Conservation (phyloP, 805 yeast species). For the Candida sphagnicola region DNA sequence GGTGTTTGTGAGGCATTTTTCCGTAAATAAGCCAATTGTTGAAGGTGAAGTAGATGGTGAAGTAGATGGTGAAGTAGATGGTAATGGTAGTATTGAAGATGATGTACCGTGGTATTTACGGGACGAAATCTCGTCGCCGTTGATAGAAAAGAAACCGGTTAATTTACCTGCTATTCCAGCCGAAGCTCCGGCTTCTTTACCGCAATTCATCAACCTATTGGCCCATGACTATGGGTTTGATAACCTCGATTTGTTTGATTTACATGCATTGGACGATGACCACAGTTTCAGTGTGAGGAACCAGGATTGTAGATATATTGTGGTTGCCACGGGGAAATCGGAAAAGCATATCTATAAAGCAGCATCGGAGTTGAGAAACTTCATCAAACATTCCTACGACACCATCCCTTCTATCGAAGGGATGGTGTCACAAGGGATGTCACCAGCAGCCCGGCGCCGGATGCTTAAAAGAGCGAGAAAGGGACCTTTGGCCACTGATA, state of each 20-base stretch:
- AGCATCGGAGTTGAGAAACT: slow-evolving; percentile 51
- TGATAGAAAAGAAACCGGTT: slow-evolving; percentile 17
- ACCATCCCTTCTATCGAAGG: slow-evolving; percentile 65
- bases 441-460: slow-evolving; percentile 34
- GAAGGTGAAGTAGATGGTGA: not conserved
- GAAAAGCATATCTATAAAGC: slow-evolving; percentile 73
- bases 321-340: slow-evolving; percentile 74
- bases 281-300: slow-evolving; percentile 27
- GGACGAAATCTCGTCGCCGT: slow-evolving; percentile 32
- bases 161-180: slow-evolving; percentile 57
- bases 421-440: slow-evolving; percentile 52
- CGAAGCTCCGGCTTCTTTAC: slow-evolving; percentile 51
- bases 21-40: not conserved
- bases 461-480: slow-evolving; percentile 51
- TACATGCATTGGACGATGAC: slow-evolving; percentile 35
- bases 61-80: not conserved
- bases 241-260: slow-evolving; percentile 62
- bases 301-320: slow-evolving; percentile 25
- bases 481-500: slow-evolving; percentile 48
- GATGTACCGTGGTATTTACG: slow-evolving; percentile 61
- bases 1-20: not conserved
- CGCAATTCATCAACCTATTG: slow-evolving; percentile 42
- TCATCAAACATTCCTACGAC: slow-evolving; percentile 46
- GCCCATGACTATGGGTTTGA: slow-evolving; percentile 61
- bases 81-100: not conserved